Evolutionary conservation across 805 yeast species (phyloP), one percentile per base, ranked within the genome.

Genomic region (Kuraishia piskuri): DNA sequence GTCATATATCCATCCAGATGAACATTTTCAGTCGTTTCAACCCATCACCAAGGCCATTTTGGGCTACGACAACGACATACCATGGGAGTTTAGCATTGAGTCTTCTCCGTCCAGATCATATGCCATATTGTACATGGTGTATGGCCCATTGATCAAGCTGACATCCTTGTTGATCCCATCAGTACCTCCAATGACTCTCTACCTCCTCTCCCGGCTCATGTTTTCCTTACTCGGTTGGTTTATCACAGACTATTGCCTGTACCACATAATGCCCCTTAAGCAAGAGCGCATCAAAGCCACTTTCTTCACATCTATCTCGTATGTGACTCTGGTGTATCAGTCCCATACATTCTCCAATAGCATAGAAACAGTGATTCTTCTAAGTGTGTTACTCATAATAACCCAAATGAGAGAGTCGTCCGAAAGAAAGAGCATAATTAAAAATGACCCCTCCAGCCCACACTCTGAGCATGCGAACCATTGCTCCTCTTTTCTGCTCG

Each of bases 1-100:
- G 26, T 88, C 97, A 0, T 94, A 95, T 64, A 83, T 94, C 50
- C 99, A 95, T 60, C 99, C 99, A 0, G 99, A 94, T 73, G 99
- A 94, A 70, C 97, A 91, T 66, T 88, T 89, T 65, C 99, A 95
- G 66, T 80, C 84, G n/a, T 78, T 95, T 50, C 95, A 90, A 65
- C 85, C 86, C 0, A 62, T 92, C 22, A 74, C 83, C 12, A 64
- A 67, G 61, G 56, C 48, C 48, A 40, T 50, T 37, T 49, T 82
- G 65, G 76, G 72, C 65, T 54, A 67, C 73, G 24, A 73, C 68
- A 64, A 69, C 8, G 71, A 74, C 14, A 61, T 76, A 0, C 91
- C 97, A 0, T 92, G 99, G 99, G 99, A 92, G 65, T 94, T 88
- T 68, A 60, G 68, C 4, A 31, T 31, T 12, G 72, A 66, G 1